Conservation (phyloP, 2,329 filamentous ascomycete genomes). For the Teratosphaeria pseudoeucalypti region DNA sequence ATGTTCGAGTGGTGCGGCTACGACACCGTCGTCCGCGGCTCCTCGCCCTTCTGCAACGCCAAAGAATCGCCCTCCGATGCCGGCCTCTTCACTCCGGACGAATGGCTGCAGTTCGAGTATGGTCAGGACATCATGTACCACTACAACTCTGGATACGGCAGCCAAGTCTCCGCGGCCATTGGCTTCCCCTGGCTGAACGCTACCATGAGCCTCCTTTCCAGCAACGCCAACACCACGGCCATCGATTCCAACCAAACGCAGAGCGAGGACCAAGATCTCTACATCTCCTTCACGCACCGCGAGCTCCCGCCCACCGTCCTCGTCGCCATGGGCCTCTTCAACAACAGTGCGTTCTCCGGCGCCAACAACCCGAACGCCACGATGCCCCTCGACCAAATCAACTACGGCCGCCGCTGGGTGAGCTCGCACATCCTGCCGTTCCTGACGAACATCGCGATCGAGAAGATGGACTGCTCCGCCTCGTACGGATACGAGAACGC, state of each 20-base stretch:
- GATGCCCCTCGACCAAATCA: constrained; percentile 54
- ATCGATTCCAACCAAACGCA: background rate
- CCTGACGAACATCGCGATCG: constrained; percentile 55
- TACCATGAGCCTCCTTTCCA: constrained; percentile 41
- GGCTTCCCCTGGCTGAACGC: constrained; percentile 60
- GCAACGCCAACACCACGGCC: constrained; percentile 24
- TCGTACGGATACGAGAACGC: constrained; percentile 43
- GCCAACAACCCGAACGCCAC: constrained; percentile 48
- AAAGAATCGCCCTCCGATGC: constrained; percentile 11
- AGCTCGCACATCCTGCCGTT: constrained; percentile 55
- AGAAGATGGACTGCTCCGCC: constrained; percentile 51
- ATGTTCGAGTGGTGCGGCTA: constrained; percentile 64
- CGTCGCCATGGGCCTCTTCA: constrained; percentile 59
- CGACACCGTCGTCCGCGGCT: constrained; percentile 54
- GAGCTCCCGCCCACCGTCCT: constrained; percentile 57
- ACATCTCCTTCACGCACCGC: constrained; percentile 59
- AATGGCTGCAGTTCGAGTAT: constrained; percentile 56
- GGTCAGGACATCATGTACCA: constrained; percentile 59
- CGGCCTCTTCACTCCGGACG: constrained; percentile 47
- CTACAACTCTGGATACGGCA: constrained; percentile 59
- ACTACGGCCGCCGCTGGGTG: constrained; percentile 53
- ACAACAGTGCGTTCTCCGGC: constrained; percentile 50
- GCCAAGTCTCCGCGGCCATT: constrained; percentile 44
- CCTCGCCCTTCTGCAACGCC: constrained; percentile 52
- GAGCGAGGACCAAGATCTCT: constrained; percentile 46